Base-by-base conservation (phyloP, 1,284 basidiomycete genomes). In the Naganishia albida region DNA sequence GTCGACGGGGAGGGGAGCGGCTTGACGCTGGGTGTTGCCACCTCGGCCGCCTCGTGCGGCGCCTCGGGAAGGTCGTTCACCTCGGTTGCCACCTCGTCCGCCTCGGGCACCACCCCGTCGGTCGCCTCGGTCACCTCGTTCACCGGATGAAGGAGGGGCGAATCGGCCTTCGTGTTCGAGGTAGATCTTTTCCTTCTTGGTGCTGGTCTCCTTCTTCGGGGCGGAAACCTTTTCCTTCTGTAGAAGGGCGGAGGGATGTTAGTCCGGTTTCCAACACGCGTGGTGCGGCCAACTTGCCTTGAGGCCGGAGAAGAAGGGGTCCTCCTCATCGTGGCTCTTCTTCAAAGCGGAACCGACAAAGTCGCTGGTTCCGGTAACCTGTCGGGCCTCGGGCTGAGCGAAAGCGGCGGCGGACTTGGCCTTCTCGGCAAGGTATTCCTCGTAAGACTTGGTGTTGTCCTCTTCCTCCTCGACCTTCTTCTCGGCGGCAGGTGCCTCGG, bases 391-490 rank as follows among this genome's bases (percentile, higher is more conserved):
- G 68, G 72, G 70, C 69, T 70, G 68, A 67, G 59, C 66, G 20
- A 69, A 55, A 62, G 72, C 68, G 53, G 69, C 70, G 56, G 63
- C 68, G 48, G 72, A 67, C 64, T 74, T 74, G 50, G 69, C 65
- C 59, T 73, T 70, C 73, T 79, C 77, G 68, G 78, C 78, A 62
- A 80, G 73, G 76, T 77, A 80, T 68, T 80, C 75, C 67, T 80
- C 79, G 75, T 79, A 79, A 46, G 78, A 75, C 74, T 80, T 79
- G 69, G 91, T 94, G 80, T 93, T 91, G 82, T 96, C 93, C 79
- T 93, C 91, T 78, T 94, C 91, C 78, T 96, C 93, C 85, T 88
- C 71, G 56, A 72, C 72, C 72, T 75, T 65, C 52, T 66, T 74
- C 39, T 70, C 72, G 52, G 68, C 68, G 30, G 42, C 66, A 50